Conservation (phyloP, 169 alveolate species). For the Plasmodium cynomolgi region DNA sequence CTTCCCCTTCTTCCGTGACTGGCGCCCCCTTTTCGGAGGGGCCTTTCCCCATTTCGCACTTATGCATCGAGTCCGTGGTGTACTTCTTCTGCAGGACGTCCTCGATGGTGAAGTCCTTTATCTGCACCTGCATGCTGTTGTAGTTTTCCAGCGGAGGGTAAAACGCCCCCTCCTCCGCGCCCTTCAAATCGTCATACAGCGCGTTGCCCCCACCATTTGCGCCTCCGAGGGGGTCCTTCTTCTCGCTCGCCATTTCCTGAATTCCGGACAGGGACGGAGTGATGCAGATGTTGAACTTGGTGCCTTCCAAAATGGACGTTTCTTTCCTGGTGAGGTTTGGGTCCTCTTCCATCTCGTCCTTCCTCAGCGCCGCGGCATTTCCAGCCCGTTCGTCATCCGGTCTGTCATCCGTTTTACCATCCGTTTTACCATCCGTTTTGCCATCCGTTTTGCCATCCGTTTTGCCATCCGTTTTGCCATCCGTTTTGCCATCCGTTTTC, state of each 20-base stretch:
- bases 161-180: slow-evolving; percentile 3
- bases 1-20: not conserved
- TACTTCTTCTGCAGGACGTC: slow-evolving; percentile 61
- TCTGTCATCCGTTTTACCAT: not conserved
- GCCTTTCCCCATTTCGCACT: not conserved
- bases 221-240: not conserved
- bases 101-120: slow-evolving; percentile 36
- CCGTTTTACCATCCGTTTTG: too few species aligned
- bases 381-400: not conserved
- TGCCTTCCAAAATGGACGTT: not conserved
- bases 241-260: not conserved
- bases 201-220: not conserved
- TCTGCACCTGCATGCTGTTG: slow-evolving; percentile 38
- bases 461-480: too few species aligned
- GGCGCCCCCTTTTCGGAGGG: not conserved
- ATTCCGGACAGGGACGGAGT: slow-evolving; percentile 59
- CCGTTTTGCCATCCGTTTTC: too few species aligned
- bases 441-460: too few species aligned
- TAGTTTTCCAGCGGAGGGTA: slow-evolving; percentile 33
- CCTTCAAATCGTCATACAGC: not conserved
- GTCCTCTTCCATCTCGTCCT: not conserved
- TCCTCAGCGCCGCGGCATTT: not conserved
- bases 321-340: not conserved
- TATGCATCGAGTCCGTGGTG: slow-evolving; percentile 26
- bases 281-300: slow-evolving; percentile 31